Percentiles rank a stretch among this genome's conserved stretches.
Evolutionary conservation across 73 alveolate species (phyloP).

Genomic region (Tetrahymena elliotti): DNA sequence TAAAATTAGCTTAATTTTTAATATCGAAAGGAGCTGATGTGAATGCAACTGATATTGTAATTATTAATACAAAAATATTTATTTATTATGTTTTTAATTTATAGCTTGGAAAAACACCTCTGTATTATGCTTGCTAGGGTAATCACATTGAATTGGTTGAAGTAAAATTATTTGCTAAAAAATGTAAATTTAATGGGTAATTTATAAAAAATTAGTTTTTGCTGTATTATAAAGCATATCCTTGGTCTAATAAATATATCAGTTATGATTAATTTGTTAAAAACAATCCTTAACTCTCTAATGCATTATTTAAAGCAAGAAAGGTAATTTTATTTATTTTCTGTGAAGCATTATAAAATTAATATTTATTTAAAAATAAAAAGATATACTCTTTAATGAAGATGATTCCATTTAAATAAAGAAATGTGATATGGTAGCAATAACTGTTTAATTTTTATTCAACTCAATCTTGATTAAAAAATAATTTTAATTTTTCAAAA

Average conservation of each 20-base stretch:
- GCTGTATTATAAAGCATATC: neutral
- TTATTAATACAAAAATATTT: neutral
- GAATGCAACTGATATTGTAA: neutral
- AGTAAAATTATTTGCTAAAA: too few relatives aligned
- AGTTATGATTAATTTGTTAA: neutral
- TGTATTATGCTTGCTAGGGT: neutral
- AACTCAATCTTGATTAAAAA: neutral
- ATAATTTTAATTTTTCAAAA: neutral
- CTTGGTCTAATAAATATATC: neutral
- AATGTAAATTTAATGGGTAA: too few relatives aligned
- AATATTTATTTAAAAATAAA: neutral
- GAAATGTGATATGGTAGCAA: neutral
- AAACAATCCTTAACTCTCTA: neutral
- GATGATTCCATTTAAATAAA: neutral
- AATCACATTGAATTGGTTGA: neutral
- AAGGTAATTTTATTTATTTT: neutral
- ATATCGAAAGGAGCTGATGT: neutral
- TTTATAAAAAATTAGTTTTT: neutral
- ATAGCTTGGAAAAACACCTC: neutral
- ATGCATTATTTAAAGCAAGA: neutral
- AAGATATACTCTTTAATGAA: neutral
- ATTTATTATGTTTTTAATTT: neutral
- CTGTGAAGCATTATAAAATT: neutral
- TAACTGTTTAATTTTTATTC: neutral
- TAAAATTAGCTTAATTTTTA: neutral